Evolutionary conservation across 225 moss, liverwort and hornwort genomes (phyloP).

Genomic region (Rhytidiadelphus loreus): DNA sequence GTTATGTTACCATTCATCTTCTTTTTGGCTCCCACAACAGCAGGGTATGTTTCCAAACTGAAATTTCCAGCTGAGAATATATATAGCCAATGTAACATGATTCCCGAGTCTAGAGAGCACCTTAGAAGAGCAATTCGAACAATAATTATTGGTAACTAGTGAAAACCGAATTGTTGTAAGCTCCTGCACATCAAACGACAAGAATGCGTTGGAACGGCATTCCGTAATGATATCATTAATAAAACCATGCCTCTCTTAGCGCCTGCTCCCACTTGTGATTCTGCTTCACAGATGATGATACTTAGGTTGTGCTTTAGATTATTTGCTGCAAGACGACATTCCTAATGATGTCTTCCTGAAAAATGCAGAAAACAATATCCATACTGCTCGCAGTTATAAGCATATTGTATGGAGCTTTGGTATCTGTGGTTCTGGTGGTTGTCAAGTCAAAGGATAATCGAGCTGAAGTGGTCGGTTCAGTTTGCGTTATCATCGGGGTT

Average conservation of each 20-base stretch:
- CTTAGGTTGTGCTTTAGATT: neutral
- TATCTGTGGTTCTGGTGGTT: constrained; percentile 32
- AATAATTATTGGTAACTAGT: neutral
- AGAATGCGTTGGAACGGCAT: neutral
- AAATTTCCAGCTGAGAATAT: neutral
- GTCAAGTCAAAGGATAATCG: constrained; percentile 25
- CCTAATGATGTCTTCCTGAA: neutral
- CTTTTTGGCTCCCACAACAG: constrained; percentile 29
- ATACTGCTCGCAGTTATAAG: constrained; percentile 24
- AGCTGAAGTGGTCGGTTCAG: constrained; percentile 49
- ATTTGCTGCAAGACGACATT: neutral
- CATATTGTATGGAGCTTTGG: constrained; percentile 41
- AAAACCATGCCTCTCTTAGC: neutral
- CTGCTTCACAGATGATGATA: neutral
- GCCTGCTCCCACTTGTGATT: neutral
- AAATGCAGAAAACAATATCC: constrained; percentile 15
- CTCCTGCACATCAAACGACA: neutral
- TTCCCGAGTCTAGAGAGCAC: neutral
- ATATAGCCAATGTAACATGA: neutral
- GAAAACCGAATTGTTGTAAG: neutral
- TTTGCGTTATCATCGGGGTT: constrained; percentile 65
- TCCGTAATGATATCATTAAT: neutral
- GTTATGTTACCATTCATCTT: constrained; percentile 55
- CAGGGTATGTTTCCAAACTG: constrained; percentile 33
- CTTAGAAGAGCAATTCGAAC: neutral